A percentile compares a stretch with the other conserved stretches of the same genome.
Evolutionary conservation across 108 stramenopile genomes (phyloP).

Genomic region (Cyclostephanos invisitatus): DNA sequence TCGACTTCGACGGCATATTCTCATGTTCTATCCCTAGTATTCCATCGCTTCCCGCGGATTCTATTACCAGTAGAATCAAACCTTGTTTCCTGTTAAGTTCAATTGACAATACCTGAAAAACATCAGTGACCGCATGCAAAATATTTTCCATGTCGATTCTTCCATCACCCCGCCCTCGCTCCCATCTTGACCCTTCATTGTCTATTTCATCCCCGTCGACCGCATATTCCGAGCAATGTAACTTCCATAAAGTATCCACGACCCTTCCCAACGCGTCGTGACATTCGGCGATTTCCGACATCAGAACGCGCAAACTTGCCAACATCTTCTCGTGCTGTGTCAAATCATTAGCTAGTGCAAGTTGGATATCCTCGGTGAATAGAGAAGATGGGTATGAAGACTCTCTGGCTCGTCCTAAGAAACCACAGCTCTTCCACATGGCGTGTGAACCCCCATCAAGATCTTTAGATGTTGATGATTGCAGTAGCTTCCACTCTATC

Average conservation of each 20-base stretch:
- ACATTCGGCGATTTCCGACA: conserved; percentile 56
- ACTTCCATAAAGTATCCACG: conserved; percentile 63
- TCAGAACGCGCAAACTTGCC: conserved; percentile 43
- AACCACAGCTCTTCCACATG: conserved; percentile 40
- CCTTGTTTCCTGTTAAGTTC: conserved; percentile 68
- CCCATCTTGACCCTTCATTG: background rate
- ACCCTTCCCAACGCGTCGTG: conserved; percentile 72
- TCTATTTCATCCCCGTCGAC: conserved; percentile 14
- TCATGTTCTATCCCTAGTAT: conserved; percentile 33
- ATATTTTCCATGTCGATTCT: conserved; percentile 20
- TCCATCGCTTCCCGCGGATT: conserved; percentile 54
- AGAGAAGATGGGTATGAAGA: conserved; percentile 13
- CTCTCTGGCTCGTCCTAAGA: conserved; percentile 25
- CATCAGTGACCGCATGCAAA: conserved; percentile 23
- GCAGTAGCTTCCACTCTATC: conserved; percentile 47
- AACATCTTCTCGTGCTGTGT: conserved; percentile 81
- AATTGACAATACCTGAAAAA: conserved; percentile 54
- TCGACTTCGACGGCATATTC: background rate
- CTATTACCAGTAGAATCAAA: conserved; percentile 49
- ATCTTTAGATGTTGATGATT: conserved; percentile 13
- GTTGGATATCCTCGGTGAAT: conserved; percentile 46
- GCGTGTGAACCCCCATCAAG: background rate
- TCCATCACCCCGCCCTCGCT: background rate
- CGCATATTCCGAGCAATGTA: conserved; percentile 23
- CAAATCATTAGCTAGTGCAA: conserved; percentile 66